phyloP scores from a whole-genome alignment of 78 protist species.

The Dictyostelium firmibasis region DNA sequence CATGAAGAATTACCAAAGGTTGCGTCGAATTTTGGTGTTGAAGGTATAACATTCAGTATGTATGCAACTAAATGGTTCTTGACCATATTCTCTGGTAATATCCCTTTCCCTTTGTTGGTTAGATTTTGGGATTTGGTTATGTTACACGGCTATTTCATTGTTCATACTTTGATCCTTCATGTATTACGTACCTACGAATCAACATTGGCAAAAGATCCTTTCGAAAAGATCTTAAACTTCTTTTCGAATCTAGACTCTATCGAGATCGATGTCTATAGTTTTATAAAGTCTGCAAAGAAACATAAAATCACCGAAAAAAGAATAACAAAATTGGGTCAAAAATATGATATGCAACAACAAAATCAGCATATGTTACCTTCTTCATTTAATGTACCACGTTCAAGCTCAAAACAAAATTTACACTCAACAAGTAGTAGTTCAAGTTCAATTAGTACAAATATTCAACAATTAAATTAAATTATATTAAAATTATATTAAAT shows the following conservation, averaged over 20 bases:
- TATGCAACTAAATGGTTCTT: slow-evolving; percentile 86
- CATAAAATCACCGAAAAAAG: slow-evolving; percentile 32
- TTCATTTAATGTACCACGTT: not conserved
- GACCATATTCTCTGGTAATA: slow-evolving; percentile 60
- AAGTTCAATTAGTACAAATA: not conserved
- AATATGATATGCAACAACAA: slow-evolving; percentile 58
- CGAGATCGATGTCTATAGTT: slow-evolving; percentile 26
- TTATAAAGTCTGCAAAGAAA: slow-evolving; percentile 22
- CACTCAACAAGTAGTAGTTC: not conserved
- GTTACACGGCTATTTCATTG: slow-evolving; percentile 62
- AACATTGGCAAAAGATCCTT: slow-evolving; percentile 1
- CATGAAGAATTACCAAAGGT: slow-evolving; percentile 44
- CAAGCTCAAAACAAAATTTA: not conserved
- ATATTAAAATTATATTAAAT: not conserved
- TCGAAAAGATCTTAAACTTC: slow-evolving; percentile 47
- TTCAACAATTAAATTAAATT: not conserved
- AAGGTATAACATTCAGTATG: slow-evolving; percentile 41
- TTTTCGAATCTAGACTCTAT: slow-evolving; percentile 29
- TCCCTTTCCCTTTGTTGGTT: slow-evolving; percentile 64
- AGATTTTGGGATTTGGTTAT: slow-evolving; percentile 84
- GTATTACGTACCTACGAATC: slow-evolving; percentile 6
- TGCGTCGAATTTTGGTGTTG: slow-evolving; percentile 10
- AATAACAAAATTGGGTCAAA: slow-evolving; percentile 5
- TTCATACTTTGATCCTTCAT: slow-evolving; percentile 52
- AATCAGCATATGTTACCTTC: not conserved